Conservation (phyloP, 176 grass and related monocot genomes). For the Hyparrhenia diplandra region DNA sequence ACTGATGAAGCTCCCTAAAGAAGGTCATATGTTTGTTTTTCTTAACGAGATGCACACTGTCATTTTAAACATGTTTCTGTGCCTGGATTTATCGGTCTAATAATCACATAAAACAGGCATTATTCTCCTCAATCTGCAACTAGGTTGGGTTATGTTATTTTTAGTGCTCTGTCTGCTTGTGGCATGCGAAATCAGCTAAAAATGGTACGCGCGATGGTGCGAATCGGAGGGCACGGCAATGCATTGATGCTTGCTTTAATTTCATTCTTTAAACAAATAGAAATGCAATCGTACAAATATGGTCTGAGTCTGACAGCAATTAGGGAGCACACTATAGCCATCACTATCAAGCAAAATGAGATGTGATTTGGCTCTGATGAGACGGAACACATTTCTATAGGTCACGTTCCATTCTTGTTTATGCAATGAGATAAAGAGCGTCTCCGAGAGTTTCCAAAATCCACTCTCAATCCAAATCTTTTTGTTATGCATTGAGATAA, state of each 20-base stretch:
- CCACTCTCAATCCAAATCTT: too few relatives aligned
- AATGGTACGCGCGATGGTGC: neutral
- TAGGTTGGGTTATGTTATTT: neutral
- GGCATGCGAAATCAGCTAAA: neutral
- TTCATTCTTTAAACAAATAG: constrained; percentile 26
- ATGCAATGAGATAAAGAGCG: neutral
- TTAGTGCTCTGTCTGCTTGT: neutral
- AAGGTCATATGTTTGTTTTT: neutral
- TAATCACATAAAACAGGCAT: neutral
- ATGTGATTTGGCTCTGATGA: neutral
- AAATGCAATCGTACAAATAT: neutral
- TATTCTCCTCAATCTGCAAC: neutral
- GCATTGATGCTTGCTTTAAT: neutral
- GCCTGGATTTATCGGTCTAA: neutral
- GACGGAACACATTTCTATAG: neutral
- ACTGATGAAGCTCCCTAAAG: neutral
- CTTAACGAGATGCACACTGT: neutral
- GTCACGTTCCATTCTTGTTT: neutral
- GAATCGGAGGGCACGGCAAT: neutral
- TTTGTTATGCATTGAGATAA: too few relatives aligned
- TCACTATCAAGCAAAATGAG: constrained; percentile 1
- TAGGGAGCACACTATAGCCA: neutral
- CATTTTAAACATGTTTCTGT: neutral
- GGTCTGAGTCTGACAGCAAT: constrained; percentile 12
- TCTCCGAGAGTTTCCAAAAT: too few relatives aligned